phyloP scores from a whole-genome alignment of 2,329 filamentous ascomycete species.

The Botrytis porri region DNA sequence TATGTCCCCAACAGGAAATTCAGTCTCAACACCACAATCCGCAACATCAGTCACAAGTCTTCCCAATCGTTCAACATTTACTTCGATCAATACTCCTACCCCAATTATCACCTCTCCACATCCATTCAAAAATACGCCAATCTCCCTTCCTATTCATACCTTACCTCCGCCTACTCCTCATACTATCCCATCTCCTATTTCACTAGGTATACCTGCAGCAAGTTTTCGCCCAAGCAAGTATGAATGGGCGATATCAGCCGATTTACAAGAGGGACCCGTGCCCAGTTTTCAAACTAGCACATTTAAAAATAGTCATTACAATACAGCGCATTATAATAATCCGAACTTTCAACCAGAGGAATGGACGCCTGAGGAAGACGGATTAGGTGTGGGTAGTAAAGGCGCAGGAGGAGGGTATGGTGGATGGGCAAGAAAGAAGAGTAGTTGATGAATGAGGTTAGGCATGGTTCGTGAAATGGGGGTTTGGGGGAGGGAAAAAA shows the following conservation, averaged over 20 bases:
- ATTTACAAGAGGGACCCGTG: slow-evolving; percentile 34
- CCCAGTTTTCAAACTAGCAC: slow-evolving; percentile 47
- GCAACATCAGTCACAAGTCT: slow-evolving; percentile 1
- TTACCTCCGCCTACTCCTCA: slow-evolving; percentile 28
- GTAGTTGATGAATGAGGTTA: background rate
- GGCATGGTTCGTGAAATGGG: background rate
- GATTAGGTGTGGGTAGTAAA: slow-evolving; percentile 16
- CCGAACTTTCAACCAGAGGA: slow-evolving; percentile 58
- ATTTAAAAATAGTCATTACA: slow-evolving; percentile 66
- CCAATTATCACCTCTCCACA: slow-evolving; percentile 18
- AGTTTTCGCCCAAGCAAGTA: slow-evolving; percentile 38
- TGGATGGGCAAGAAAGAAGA: slow-evolving; percentile 18
- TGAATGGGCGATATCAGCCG: slow-evolving; percentile 35
- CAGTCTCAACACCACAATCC: slow-evolving; percentile 22
- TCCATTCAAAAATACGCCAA: slow-evolving; percentile 4
- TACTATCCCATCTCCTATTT: slow-evolving; percentile 23
- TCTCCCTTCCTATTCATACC: slow-evolving; percentile 25
- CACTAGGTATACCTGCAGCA: slow-evolving; percentile 19
- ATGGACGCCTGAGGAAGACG: slow-evolving; percentile 41
- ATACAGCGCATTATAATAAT: slow-evolving; percentile 65
- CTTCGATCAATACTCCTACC: slow-evolving; percentile 20
- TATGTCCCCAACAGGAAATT: slow-evolving; percentile 31
- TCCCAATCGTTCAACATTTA: slow-evolving; percentile 24
- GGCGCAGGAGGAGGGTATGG: slow-evolving; percentile 1
- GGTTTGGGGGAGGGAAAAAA: background rate